Evolutionary conservation across 2,329 filamentous ascomycete genomes (phyloP), one percentile per base, ranked within the genome.

Genomic region (Colletotrichum aenigma): DNA sequence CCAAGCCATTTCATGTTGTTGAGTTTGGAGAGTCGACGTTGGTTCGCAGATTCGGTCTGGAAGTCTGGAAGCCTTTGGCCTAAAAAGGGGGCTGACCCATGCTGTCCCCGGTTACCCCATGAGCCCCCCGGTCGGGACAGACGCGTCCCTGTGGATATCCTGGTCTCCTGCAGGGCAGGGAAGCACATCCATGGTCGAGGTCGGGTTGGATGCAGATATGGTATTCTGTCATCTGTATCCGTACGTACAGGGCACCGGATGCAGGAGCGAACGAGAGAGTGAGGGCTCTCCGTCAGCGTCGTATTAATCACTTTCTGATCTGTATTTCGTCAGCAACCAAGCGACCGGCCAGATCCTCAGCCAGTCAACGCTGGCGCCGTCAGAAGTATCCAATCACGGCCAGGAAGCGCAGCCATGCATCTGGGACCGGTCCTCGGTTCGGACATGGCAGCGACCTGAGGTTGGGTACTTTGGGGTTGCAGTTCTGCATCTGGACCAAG

Each of bases 251-350:
- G 24, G 67, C n/a, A 58, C 61, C 36, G 24, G 26, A 71, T 52
- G 67, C 60, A 71, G 32, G 30, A 72, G 55, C 30, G 34, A 43
- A 61, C 61, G 52, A 71, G 38, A 74, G 36, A 32, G 68, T 38
- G 21, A 38, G 34, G 60, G 32, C 61, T 30, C 43, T 72, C 73
- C 55, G 62, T 72, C 73, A 75, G 69, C 69, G 69, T 75, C 32
- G 62, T 30, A 75, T 30, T 21, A 38, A 56, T 62, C 24, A 66
- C n/a, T 69, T 34, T 36, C 36, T n/a, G 55, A 61, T 66, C 38
- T 30, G 21, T 52, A 13, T 28, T 13, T 72, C 38, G 38, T 75
- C 56, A 75, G 62, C 62, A 66, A 71, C 69, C 36, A 30, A 56
- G 48, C 34, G 52, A 55, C 61, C n/a, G 55, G 52, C 68, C 52